Conservation (phyloP, 371 early-diverging fungal species). For the Batkoa obscura region DNA sequence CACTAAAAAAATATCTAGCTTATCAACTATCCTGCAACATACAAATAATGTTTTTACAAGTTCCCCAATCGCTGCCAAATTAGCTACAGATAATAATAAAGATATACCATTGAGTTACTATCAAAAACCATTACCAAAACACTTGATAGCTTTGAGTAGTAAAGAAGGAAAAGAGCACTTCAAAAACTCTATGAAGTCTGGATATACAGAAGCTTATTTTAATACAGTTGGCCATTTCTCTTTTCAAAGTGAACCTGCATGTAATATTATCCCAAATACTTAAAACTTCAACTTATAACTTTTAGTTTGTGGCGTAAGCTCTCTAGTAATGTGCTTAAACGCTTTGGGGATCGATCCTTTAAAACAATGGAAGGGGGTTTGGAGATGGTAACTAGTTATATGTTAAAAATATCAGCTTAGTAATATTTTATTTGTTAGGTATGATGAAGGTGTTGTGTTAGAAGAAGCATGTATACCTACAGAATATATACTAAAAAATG, state of each 20-base stretch:
- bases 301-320: conserved; percentile 33
- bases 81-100: too few species aligned
- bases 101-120: too few species aligned
- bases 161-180: conserved; percentile 54
- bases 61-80: too few species aligned
- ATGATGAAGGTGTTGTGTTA: conserved; percentile 67
- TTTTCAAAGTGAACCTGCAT: conserved; percentile 76
- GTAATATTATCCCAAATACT: conserved; percentile 14
- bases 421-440: conserved; percentile 56
- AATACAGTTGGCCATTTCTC: conserved; percentile 70
- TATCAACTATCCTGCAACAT: too few species aligned
- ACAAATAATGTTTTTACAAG: too few species aligned
- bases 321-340: conserved; percentile 77
- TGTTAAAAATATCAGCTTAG: conserved; percentile 67
- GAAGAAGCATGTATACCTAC: background rate
- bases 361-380: conserved; percentile 76
- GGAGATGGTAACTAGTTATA: conserved; percentile 68
- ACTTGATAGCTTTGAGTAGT: conserved; percentile 64
- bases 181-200: conserved; percentile 48
- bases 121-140: conserved; percentile 25
- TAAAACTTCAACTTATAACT: background rate
- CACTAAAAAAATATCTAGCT: too few species aligned
- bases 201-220: conserved; percentile 73
- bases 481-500: background rate
- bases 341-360: conserved; percentile 82